Base-by-base conservation (phyloP, 768 basidiomycete species). In the Favolaschia claudopus region DNA sequence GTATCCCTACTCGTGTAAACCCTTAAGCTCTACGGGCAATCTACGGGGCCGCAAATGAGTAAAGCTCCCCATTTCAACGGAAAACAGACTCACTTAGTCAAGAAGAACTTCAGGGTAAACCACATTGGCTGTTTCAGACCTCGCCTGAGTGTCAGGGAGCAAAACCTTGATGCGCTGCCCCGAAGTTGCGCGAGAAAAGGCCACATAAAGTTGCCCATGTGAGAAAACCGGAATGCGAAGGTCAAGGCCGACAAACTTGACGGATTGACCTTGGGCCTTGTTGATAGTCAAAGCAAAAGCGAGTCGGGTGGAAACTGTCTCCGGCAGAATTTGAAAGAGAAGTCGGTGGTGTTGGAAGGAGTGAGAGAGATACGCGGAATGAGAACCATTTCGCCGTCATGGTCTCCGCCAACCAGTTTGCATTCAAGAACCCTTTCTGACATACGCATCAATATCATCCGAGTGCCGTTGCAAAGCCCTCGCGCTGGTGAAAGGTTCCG, bases 161-260 rank as follows among this genome's bases (percentile, higher is more conserved):
- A 45, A 19, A 45, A 45, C 29, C 29, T 31, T 4, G 6, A 45
- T 45, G 9, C 15, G 28, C 22, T 29, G 28, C 7, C 44, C 27
- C 2, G n/a, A 45, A 7, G 28, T 45, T 31, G 44, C 44, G 9
- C 15, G 44, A 19, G 44, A 45, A 45, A 45, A 45, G 3, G 44
- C 44, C 17, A 45, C 29, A 45, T 45, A 47, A 7, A 47, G 31
- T 32, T 47, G 45, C 7, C 45, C 32, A 33, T 47, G 31, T 4
- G 45, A 47, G 31, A 47, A 47, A 20, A 73, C 67, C 33, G 65
- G 37, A 2, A 52, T 46, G 0, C 63, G 46, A 7, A 78, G 60
- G 32, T 78, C 70, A 0, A 76, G 19, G 0, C 74, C 74, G 39
- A 76, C 72, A 62, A 57, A 34, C 29, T 65, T 63, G 1, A 76